A percentile compares a stretch with the other conserved stretches of the same genome.
Conservation (phyloP, 2,329 filamentous ascomycete genomes). For the Calonectria multiphialidica region DNA sequence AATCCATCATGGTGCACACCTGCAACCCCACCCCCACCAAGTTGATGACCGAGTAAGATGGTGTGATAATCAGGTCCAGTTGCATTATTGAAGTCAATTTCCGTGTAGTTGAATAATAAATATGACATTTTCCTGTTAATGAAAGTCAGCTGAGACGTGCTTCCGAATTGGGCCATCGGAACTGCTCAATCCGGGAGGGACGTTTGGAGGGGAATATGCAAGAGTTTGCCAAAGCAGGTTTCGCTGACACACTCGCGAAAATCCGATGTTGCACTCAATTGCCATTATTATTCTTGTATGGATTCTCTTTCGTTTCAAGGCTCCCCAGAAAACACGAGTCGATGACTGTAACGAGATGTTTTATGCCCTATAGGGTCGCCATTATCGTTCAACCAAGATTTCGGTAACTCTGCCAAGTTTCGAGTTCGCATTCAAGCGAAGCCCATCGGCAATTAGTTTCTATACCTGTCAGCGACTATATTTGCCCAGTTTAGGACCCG, state of each 20-base stretch:
- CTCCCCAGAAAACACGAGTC: too few species aligned
- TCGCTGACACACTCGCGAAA: not conserved
- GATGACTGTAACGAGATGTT: too few species aligned
- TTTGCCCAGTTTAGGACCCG: not conserved
- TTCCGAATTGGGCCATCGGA: not conserved
- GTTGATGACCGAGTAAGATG: not conserved
- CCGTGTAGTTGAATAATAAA: too few species aligned
- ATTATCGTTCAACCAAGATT: not conserved
- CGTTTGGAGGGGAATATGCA: too few species aligned
- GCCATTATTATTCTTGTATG: not conserved
- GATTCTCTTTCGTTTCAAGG: not conserved
- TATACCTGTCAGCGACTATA: not conserved
- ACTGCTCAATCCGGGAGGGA: not conserved
- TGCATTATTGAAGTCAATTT: not conserved
- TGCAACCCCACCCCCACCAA: not conserved
- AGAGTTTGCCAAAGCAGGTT: not conserved
- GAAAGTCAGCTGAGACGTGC: not conserved
- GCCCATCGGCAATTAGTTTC: too few species aligned
- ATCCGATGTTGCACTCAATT: not conserved
- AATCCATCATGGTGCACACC: not conserved
- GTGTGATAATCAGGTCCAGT: not conserved
- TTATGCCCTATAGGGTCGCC: too few species aligned
- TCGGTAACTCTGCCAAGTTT: too few species aligned
- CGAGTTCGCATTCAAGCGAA: not conserved
- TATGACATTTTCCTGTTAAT: not conserved